These are phyloP conservation scores for Jaenimonas drosophilae DNA, from an alignment of 208 protist genomes.

Conservation along the genomic window DNA sequence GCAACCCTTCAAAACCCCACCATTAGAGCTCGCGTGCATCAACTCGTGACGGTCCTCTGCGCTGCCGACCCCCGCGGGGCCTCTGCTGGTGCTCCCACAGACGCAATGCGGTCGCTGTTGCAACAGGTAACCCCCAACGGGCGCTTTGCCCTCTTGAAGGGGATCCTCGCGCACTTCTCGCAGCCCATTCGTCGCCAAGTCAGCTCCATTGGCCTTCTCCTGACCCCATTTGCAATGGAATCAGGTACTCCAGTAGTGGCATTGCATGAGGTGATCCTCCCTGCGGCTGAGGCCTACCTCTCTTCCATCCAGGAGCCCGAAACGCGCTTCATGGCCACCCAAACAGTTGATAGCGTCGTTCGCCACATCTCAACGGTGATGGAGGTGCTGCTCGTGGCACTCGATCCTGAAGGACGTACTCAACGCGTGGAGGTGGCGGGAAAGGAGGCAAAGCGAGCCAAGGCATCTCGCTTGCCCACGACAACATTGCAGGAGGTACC, in stretches of 20 bases:
- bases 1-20: background rate
- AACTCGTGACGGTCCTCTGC: background rate
- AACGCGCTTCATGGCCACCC: slow-evolving; percentile 86
- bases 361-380: slow-evolving; percentile 58
- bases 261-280: slow-evolving; percentile 59
- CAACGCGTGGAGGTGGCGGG: background rate
- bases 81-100: background rate
- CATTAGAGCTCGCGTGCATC: background rate
- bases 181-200: slow-evolving; percentile 28
- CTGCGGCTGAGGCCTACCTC: slow-evolving; percentile 36
- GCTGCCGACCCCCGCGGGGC: background rate
- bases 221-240: slow-evolving; percentile 7
- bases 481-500: too few relatives aligned
- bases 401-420: background rate
- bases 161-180: slow-evolving; percentile 72
- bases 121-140: slow-evolving; percentile 50
- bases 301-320: slow-evolving; percentile 55
- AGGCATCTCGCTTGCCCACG: too few relatives aligned
- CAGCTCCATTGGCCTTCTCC: slow-evolving; percentile 27
- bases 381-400: background rate
- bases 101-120: slow-evolving; percentile 26
- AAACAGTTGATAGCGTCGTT: slow-evolving; percentile 78
- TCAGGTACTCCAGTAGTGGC: background rate
- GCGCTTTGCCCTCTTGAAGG: slow-evolving; percentile 75
- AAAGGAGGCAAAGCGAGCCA: too few relatives aligned